Conservation (phyloP, 495 filamentous ascomycete species). For the Penicillium flavigenum region DNA sequence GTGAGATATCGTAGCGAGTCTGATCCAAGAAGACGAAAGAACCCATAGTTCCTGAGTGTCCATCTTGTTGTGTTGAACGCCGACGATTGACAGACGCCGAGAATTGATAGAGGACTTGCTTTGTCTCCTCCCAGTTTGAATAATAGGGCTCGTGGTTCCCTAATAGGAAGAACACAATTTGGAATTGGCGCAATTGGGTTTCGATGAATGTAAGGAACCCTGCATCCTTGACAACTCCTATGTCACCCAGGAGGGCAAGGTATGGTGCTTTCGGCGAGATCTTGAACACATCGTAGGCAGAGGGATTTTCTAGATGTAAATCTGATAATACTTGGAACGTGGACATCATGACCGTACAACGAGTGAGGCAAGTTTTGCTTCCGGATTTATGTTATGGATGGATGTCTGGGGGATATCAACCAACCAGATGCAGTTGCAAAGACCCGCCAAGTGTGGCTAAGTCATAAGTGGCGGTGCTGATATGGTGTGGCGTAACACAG, state of each 20-base stretch:
- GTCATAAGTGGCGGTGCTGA: slow-evolving; percentile 15
- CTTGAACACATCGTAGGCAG: slow-evolving; percentile 48
- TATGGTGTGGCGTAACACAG: slow-evolving; percentile 23
- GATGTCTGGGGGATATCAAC: background rate
- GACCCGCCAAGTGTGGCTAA: slow-evolving; percentile 18
- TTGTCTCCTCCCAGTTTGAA: slow-evolving; percentile 38
- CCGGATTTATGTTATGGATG: background rate
- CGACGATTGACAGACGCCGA: slow-evolving; percentile 18
- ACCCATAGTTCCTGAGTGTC: slow-evolving; percentile 17
- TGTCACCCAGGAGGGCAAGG: slow-evolving; percentile 58
- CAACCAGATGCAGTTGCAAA: background rate
- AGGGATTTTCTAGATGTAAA: slow-evolving; percentile 52
- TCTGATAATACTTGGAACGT: slow-evolving; percentile 57
- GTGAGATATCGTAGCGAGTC: slow-evolving; percentile 27
- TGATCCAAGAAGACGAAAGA: slow-evolving; percentile 28
- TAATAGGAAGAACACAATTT: slow-evolving; percentile 50
- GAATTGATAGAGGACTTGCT: slow-evolving; percentile 23
- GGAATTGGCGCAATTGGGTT: slow-evolving; percentile 45
- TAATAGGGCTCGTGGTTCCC: slow-evolving; percentile 60
- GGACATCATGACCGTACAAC: slow-evolving; percentile 14
- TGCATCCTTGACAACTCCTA: slow-evolving; percentile 46
- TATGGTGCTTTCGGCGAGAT: slow-evolving; percentile 47
- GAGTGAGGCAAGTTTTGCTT: background rate
- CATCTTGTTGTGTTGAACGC: slow-evolving; percentile 5
- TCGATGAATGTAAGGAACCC: slow-evolving; percentile 45